Conservation (phyloP, 805 yeast genomes). For the Candida fluviatilis region DNA sequence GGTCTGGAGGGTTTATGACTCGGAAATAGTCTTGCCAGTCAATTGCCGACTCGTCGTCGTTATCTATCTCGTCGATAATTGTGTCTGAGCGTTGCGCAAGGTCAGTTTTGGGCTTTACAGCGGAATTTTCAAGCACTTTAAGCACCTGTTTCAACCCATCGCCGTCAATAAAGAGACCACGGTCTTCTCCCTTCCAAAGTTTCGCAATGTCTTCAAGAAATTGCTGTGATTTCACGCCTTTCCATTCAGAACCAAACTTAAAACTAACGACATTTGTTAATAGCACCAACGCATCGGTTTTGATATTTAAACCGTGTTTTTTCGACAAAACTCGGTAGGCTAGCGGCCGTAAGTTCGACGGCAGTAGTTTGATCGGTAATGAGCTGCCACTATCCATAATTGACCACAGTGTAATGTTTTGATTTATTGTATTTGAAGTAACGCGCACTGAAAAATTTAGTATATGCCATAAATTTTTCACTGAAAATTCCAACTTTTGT, state of each 20-base stretch:
- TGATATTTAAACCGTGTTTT: constrained; percentile 86
- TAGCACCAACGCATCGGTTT: constrained; percentile 73
- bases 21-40: constrained; percentile 74
- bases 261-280: constrained; percentile 75
- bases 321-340: constrained; percentile 89
- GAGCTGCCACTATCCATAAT: constrained; percentile 14
- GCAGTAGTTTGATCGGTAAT: constrained; percentile 73
- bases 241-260: constrained; percentile 84
- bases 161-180: constrained; percentile 83
- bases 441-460: background rate
- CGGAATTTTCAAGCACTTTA: constrained; percentile 57
- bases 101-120: constrained; percentile 13
- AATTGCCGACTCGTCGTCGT: constrained; percentile 16
- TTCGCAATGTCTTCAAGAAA: constrained; percentile 75
- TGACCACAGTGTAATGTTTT: background rate
- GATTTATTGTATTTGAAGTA: background rate
- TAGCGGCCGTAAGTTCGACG: constrained; percentile 82
- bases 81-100: constrained; percentile 21
- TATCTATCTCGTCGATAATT: constrained; percentile 11
- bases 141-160: constrained; percentile 61
- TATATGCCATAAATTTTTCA: background rate
- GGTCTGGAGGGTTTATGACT: constrained; percentile 58
- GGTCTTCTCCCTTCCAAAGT: constrained; percentile 83
- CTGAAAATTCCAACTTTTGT: background rate
- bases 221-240: constrained; percentile 55